A percentile compares a stretch with the other conserved stretches of the same genome.
Evolutionary conservation across 192 early-diverging fungal genomes (phyloP).

Genomic region (Coemansia sp.): DNA sequence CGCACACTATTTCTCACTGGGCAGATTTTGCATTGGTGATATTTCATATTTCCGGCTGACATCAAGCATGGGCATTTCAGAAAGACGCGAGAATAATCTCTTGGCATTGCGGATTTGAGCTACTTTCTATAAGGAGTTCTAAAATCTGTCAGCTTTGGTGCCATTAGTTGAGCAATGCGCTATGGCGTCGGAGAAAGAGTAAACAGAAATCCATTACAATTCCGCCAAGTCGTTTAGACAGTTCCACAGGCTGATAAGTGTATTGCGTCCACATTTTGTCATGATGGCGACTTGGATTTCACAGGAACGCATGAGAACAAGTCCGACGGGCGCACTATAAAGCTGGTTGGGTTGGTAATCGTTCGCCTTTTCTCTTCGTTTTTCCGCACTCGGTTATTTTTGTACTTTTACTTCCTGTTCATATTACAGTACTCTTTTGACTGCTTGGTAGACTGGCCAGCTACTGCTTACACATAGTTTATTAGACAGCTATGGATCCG

Average conservation of each 20-base stretch:
- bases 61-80: not conserved
- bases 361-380: conserved; percentile 5
- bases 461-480: not conserved
- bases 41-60: not conserved
- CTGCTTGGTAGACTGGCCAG: not conserved
- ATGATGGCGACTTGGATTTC: not conserved
- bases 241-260: not conserved
- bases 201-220: not conserved
- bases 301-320: not conserved
- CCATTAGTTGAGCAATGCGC: not conserved
- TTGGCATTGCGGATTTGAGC: not conserved
- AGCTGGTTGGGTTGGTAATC: not conserved
- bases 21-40: not conserved
- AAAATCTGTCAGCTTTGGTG: not conserved
- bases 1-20: not conserved
- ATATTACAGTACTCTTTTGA: not conserved
- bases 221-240: not conserved
- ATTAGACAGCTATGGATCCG: not conserved
- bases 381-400: not conserved
- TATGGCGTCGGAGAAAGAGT: no score
- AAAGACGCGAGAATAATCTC: not conserved
- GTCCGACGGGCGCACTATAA: not conserved
- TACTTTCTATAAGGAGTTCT: not conserved
- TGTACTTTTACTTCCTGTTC: not conserved
- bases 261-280: not conserved